Conservation (phyloP, 1,139 yeast genomes). For the Candida dubliniensis region DNA sequence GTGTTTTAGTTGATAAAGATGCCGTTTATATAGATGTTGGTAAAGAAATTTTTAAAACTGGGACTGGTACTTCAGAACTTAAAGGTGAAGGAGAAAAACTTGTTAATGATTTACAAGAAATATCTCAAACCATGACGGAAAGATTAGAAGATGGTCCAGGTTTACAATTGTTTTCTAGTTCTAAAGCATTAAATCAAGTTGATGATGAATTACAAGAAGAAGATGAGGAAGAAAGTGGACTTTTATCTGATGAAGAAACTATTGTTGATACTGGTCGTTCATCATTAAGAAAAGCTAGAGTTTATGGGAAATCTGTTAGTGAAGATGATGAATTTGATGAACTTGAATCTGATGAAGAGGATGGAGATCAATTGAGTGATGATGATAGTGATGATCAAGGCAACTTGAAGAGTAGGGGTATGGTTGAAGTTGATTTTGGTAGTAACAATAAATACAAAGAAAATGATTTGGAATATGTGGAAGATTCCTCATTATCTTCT, state of each 20-base stretch:
- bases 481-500: conserved; percentile 44
- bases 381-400: conserved; percentile 24
- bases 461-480: conserved; percentile 51
- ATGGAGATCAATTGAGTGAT: conserved; percentile 33
- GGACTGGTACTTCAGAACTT: conserved; percentile 38
- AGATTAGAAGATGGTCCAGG: conserved; percentile 66
- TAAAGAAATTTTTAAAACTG: conserved; percentile 57
- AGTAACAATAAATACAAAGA: conserved; percentile 36
- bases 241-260: conserved; percentile 28
- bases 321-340: conserved; percentile 53
- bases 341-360: conserved; percentile 33
- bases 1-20: conserved; percentile 93
- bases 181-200: conserved; percentile 48
- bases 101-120: conserved; percentile 78
- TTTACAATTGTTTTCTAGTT: conserved; percentile 65
- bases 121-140: conserved; percentile 62
- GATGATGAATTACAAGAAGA: conserved; percentile 32
- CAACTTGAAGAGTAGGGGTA: conserved; percentile 13
- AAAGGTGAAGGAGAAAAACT: conserved; percentile 80
- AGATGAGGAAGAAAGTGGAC: conserved; percentile 37
- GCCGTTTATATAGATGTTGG: conserved; percentile 96
- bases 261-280: conserved; percentile 54
- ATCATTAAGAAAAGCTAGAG: conserved; percentile 57
- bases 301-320: conserved; percentile 53
- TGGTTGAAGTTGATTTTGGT: conserved; percentile 54